Evolutionary conservation across 371 early-diverging fungal genomes (phyloP), one percentile per base, ranked within the genome.

Genomic region (Lichtheimia ornata): DNA sequence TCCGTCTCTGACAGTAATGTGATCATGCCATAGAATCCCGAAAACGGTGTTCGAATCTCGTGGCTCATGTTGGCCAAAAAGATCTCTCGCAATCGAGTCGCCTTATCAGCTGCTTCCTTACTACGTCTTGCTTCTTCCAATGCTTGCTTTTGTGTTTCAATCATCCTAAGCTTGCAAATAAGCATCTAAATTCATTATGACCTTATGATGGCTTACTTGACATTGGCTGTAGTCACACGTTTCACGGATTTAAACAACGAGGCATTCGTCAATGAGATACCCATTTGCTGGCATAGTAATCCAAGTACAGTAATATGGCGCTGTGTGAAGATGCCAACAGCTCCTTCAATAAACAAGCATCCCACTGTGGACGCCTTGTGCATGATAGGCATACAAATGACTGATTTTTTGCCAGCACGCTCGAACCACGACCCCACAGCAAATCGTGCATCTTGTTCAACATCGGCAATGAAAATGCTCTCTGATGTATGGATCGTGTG

Each of bases 51-150:
- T 43, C 79, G 72, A 22, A 79, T 75, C 55, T 79, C 79, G 61
- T 79, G 79, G 60, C 81, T 79, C 85, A 85, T 85, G 47, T 85
- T 85, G 7, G 85, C 85, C 59, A 85, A 65, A 47, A 85, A 85
- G 53, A 82, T 85, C 49, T 83, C 79, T 41, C 76, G 62, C 25
- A 79, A 49, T 13, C 72, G 67, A 5, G 76, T 79, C 3, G 79
- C 79, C 5, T 69, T 62, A 0, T 69, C 69, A 13, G 79, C 79
- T 13, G 71, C 79, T 63, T 76, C 79, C 62, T 74, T 79, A 53
- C 79, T 79, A 57, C 65, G 65, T 30, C 72, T 50, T 1, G 79
- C 76, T 51, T 75, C 76, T 25, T 73, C 74, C 15, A 79, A 56
- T 4, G 79, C 79, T 41, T 70, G 70, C 57, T 76, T 79, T 58